Percentiles rank a stretch among this genome's conserved stretches.
phyloP scores from a whole-genome alignment of 1,284 basidiomycete species.

The Cryptococcus neoformans region DNA sequence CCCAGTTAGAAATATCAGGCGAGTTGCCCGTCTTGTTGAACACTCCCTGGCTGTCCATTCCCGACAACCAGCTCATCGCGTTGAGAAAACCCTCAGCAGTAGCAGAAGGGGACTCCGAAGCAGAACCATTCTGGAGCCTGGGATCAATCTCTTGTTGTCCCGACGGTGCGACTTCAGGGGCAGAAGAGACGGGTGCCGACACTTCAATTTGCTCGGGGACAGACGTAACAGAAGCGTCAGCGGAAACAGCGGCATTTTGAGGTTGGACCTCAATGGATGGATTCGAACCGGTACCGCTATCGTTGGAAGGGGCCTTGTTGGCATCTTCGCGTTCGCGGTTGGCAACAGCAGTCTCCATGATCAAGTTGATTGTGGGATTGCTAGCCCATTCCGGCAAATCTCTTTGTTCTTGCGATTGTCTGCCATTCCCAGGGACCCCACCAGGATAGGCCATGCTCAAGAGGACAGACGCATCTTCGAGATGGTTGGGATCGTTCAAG shows the following conservation, averaged over 20 bases:
- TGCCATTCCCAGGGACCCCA: constrained; percentile 21
- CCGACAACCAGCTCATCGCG: constrained; percentile 43
- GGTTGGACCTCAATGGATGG: background rate
- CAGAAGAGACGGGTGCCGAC: background rate
- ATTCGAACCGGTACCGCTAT: no score
- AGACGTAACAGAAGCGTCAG: background rate
- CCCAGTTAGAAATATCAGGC: background rate
- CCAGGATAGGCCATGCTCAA: constrained; percentile 48
- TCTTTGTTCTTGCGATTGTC: constrained; percentile 6
- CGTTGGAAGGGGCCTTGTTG: no score
- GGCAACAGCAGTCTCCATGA: constrained; percentile 23
- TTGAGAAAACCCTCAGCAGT: constrained; percentile 27
- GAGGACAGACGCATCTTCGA: constrained; percentile 48
- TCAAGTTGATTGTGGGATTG: constrained; percentile 28
- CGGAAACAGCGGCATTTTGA: background rate
- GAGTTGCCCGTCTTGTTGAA: constrained; percentile 3
- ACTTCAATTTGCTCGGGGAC: background rate
- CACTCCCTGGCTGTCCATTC: constrained; percentile 17
- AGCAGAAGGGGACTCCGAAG: background rate
- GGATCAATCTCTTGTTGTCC: constrained; percentile 6
- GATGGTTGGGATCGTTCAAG: constrained; percentile 39
- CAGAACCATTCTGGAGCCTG: background rate
- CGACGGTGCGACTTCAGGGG: background rate
- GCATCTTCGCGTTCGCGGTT: constrained; percentile 5
- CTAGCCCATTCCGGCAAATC: constrained; percentile 29